Base-by-base conservation (phyloP, 352 stramenopile genomes). In the Phytophthora multivora region DNA sequence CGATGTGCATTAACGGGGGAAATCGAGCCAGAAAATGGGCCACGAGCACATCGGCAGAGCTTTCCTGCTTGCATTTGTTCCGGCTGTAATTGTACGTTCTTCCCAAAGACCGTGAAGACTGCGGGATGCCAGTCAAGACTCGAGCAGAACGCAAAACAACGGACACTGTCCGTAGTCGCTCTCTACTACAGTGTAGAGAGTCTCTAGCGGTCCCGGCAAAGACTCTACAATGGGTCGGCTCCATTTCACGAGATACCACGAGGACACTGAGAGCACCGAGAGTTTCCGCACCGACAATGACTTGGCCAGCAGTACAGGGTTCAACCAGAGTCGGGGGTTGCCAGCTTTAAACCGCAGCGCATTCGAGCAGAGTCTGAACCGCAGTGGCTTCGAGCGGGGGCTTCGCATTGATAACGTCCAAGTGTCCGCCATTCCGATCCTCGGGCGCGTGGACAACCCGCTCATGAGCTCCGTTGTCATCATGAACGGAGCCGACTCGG, bases 401-500 rank as follows among this genome's bases (percentile, higher is more conserved):
- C 63, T 75, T 45, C 57, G 57, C 11, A 46, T 59, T 9, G 57
- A 72, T 23, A 72, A 69, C 51, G 51, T 65, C 6, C 63, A 67
- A n/a, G 47, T 51, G 25, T 69, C 67, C 0, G 46, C 49, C 19
- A 71, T 70, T 30, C 57, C 68, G 33, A 73, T 74, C 21, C 51
- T 75, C 21, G 50, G 59, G 18, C 21, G 67, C 31, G 51, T 54
- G 13, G 59, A 73, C 5, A 70, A 67, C 45, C 48, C 58, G 2
- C 41, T 74, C 8, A 59, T 73, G 43, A 74, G 63, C 45, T 80
- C 71, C 9, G 56, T 72, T 13, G 67, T 71, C 10, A 73, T 80
- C 25, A 67, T 80, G 47, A 65, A 66, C 16, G 36, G 48, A 55
- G 57, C 38, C 2, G 63, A 75, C 23, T 80, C 58, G 4, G 50